A percentile compares a stretch with the other conserved stretches of the same genome.
These are phyloP conservation scores for Samsoniella hepiali DNA, from an alignment of 2,329 filamentous ascomycete species.

Conservation along the genomic window DNA sequence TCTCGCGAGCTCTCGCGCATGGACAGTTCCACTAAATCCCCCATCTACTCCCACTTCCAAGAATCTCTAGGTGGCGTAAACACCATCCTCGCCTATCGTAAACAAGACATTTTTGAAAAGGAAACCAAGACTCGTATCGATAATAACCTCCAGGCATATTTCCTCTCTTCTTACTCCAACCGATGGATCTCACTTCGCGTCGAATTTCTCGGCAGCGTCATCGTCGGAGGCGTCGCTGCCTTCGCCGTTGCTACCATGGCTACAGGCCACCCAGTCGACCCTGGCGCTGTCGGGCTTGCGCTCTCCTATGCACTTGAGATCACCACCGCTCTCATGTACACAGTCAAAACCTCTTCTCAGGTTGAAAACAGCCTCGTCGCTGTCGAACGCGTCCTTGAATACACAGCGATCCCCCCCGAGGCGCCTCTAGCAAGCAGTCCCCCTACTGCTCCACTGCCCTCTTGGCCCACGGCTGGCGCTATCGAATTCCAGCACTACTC, in stretches of 20 bases:
- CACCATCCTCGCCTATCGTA: slow-evolving; percentile 84
- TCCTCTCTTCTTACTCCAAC: slow-evolving; percentile 82
- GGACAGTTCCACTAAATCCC: slow-evolving; percentile 83
- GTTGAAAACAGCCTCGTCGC: slow-evolving; percentile 95
- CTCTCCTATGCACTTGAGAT: slow-evolving; percentile 94
- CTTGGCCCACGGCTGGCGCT: slow-evolving; percentile 80
- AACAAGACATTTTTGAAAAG: slow-evolving; percentile 72
- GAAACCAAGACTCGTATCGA: slow-evolving; percentile 94
- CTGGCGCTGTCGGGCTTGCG: slow-evolving; percentile 76
- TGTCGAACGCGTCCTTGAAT: slow-evolving; percentile 88
- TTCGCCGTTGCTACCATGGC: slow-evolving; percentile 75
- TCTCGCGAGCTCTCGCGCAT: slow-evolving; percentile 87
- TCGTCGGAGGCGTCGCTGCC: slow-evolving; percentile 76
- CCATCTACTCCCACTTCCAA: slow-evolving; percentile 91
- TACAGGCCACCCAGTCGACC: slow-evolving; percentile 57
- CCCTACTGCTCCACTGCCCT: slow-evolving; percentile 74
- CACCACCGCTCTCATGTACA: slow-evolving; percentile 90
- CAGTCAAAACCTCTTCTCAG: slow-evolving; percentile 88
- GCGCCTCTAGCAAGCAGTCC: slow-evolving; percentile 78
- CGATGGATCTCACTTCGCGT: slow-evolving; percentile 85
- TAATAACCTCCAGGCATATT: slow-evolving; percentile 82
- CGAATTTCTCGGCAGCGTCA: slow-evolving; percentile 84
- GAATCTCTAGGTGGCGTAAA: slow-evolving; percentile 84
- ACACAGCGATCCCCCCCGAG: slow-evolving; percentile 78
- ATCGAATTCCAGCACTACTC: slow-evolving; percentile 85